phyloP scores from a whole-genome alignment of 306 rosid species.

The Vicia sativa region DNA sequence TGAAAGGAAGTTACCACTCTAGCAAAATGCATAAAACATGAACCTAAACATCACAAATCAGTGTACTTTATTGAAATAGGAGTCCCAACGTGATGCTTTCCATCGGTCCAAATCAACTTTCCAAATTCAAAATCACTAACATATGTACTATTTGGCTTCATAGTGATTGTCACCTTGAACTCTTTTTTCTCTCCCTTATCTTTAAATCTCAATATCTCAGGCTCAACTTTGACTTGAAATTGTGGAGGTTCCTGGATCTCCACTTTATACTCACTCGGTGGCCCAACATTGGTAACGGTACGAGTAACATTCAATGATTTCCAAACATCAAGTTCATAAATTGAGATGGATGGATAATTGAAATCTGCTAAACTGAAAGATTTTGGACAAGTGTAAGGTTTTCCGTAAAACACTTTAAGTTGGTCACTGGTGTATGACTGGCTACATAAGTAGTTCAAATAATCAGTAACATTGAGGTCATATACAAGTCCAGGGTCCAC shows the following conservation, averaged over 20 bases:
- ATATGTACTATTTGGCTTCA: background rate
- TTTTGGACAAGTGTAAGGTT: slow-evolving; percentile 41
- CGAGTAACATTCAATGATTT: slow-evolving; percentile 41
- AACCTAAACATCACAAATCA: background rate
- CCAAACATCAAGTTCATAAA: slow-evolving; percentile 1
- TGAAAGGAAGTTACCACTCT: background rate
- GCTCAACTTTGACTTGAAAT: slow-evolving; percentile 46
- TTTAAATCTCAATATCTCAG: slow-evolving; percentile 39
- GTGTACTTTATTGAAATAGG: background rate
- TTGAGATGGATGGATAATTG: slow-evolving; percentile 66
- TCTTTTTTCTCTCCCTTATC: slow-evolving; percentile 51
- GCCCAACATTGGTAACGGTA: slow-evolving; percentile 62
- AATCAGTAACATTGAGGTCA: slow-evolving; percentile 44
- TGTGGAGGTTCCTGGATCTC: slow-evolving; percentile 39
- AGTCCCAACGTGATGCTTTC: background rate
- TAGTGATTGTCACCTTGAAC: slow-evolving; percentile 40
- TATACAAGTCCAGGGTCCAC: slow-evolving; percentile 66
- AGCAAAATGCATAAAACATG: background rate
- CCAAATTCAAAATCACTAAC: background rate
- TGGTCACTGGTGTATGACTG: slow-evolving; percentile 44
- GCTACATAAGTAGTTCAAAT: slow-evolving; percentile 66
- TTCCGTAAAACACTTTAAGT: slow-evolving; percentile 34
- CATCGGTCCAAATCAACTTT: slow-evolving; percentile 2
- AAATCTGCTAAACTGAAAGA: slow-evolving; percentile 45
- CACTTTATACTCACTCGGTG: slow-evolving; percentile 49